Evolutionary conservation across 1,139 yeast species (phyloP).

Genomic region (Debaryomyces coudertii): DNA sequence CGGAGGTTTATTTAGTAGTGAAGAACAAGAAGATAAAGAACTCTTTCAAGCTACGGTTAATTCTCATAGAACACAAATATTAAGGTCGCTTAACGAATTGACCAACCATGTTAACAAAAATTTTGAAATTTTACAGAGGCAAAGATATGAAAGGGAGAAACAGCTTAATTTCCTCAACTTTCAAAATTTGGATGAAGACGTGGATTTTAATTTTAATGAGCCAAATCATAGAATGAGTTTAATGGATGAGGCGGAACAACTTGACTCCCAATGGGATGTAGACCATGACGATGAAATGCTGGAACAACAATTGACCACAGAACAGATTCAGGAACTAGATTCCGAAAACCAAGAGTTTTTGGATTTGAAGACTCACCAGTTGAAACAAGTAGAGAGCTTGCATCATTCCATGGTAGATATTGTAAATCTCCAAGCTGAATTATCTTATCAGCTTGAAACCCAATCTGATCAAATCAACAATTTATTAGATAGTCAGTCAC

Average conservation of each 20-base stretch:
- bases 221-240: conserved; percentile 7
- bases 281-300: conserved; percentile 27
- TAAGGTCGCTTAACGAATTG: conserved; percentile 41
- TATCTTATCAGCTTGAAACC: conserved; percentile 70
- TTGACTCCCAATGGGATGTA: conserved; percentile 8
- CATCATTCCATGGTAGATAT: conserved; percentile 82
- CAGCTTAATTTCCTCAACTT: conserved; percentile 46
- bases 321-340: conserved; percentile 69
- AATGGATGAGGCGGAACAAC: conserved; percentile 7
- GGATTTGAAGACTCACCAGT: conserved; percentile 62
- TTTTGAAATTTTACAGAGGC: conserved; percentile 46
- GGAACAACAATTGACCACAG: conserved; percentile 43
- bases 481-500: conserved; percentile 71
- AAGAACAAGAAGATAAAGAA: conserved; percentile 33
- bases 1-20: conserved; percentile 30
- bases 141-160: conserved; percentile 44
- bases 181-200: conserved; percentile 43
- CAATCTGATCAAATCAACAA: conserved; percentile 76
- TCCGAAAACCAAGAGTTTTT: conserved; percentile 73
- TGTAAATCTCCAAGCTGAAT: conserved; percentile 74
- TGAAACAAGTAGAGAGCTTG: conserved; percentile 68
- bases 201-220: conserved; percentile 21
- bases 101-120: conserved; percentile 37
- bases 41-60: conserved; percentile 30
- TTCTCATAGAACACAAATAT: conserved; percentile 41